phyloP scores from a whole-genome alignment of 495 filamentous ascomycete genomes.

The Neurospora sp. region DNA sequence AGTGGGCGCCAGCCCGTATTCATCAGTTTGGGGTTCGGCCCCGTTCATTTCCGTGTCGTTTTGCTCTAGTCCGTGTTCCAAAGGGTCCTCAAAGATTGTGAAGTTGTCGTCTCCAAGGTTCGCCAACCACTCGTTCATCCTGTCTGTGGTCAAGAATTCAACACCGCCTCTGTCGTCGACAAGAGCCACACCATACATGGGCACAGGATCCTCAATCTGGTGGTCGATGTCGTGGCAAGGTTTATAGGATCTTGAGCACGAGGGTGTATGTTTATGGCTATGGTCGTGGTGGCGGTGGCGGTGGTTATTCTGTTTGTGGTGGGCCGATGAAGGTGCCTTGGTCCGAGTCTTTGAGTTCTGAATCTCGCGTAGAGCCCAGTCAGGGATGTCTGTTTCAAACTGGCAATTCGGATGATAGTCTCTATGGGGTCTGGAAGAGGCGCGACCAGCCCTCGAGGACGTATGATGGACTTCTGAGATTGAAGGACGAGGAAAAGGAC shows the following conservation, averaged over 20 bases:
- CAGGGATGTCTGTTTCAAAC: background rate
- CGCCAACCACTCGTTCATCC: background rate
- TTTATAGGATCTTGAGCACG: background rate
- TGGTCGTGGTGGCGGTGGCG: background rate
- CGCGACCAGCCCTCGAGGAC: background rate
- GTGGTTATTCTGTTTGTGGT: background rate
- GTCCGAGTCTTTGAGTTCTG: background rate
- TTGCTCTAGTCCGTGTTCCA: background rate
- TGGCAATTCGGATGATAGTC: background rate
- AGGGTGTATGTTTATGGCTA: background rate
- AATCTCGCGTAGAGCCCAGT: background rate
- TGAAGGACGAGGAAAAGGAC: background rate
- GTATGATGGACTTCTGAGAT: background rate
- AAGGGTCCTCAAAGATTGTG: background rate
- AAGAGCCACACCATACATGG: background rate
- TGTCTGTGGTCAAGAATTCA: background rate
- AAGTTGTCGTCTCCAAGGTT: background rate
- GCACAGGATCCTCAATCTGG: background rate
- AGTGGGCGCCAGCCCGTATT: background rate
- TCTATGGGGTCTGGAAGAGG: background rate
- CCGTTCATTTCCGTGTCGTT: background rate
- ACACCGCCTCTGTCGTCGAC: background rate
- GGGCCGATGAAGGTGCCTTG: background rate
- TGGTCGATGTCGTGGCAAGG: background rate
- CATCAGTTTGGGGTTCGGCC: background rate